Base-by-base conservation (phyloP, 495 filamentous ascomycete species). In the Hypoxylon subgilvum region DNA sequence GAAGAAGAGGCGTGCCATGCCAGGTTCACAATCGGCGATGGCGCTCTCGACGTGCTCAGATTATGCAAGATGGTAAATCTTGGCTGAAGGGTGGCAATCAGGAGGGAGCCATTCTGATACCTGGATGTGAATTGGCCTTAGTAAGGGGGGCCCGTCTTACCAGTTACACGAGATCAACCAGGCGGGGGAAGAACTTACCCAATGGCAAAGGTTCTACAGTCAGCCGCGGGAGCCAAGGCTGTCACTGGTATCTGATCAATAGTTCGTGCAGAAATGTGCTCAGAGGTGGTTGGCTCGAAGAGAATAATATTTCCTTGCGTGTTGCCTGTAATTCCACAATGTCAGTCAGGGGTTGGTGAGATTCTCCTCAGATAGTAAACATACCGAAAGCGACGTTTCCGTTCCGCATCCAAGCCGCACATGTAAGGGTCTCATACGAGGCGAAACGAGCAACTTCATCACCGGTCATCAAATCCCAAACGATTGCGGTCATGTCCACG, bases 1-100 rank as follows among this genome's bases (percentile, higher is more conserved):
- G 95, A 90, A 2, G 94, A 97, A 1, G 94, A 97, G 23, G 92
- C 91, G 78, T 99, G 94, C 94, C 94, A 99, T 61, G 92, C 85
- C 19, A 99, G 78, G n/a, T 85, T 88, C 17, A 90, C 82, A 35
- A 99, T 94, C 9, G 92, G 88, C 1, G 94, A 96, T 9, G 95
- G 94, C 3, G 84, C 82, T 54, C 92, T 78, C 8, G 79, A 83
- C 1, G 92, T 96, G 18, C 85, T 93, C 52, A 97, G 77, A 41
- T 93, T 97, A 71, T 97, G 92, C 35, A 97, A 73, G 57, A 99
- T 96, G 1, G 89, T 97, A 68, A 97, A 99, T 42, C 90, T 84
- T 43, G 94, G 93, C 70, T 92, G 88, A 16, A 99, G 82, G 2
- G 86, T 88, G 36, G 90, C 92, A 44, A 99, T 86, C 55, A 99